A percentile compares a stretch with the other conserved stretches of the same genome.
Conservation (phyloP, 192 early-diverging fungal species). For the Coemansia sp. region DNA sequence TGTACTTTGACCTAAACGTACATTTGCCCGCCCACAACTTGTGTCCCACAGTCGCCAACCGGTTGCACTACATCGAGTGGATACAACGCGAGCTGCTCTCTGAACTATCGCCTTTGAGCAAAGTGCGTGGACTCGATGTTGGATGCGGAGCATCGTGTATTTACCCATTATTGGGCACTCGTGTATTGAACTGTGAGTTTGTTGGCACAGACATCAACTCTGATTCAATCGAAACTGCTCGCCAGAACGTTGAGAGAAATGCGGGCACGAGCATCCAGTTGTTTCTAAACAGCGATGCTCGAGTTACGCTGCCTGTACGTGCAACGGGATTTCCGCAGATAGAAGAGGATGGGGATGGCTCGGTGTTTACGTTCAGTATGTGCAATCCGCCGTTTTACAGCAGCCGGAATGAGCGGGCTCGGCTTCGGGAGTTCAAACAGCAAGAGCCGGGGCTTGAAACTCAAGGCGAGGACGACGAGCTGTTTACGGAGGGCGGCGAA, state of each 20-base stretch:
- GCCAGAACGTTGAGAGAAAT: constrained; percentile 67
- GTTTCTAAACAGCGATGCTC: constrained; percentile 34
- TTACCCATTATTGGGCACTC: constrained; percentile 80
- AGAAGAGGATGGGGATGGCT: constrained; percentile 13
- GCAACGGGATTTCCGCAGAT: constrained; percentile 18
- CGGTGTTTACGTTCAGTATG: constrained; percentile 70
- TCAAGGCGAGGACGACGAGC: constrained; percentile 64
- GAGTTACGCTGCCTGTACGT: not conserved
- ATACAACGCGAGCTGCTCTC: constrained; percentile 7
- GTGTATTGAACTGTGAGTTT: constrained; percentile 64
- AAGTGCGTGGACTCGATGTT: constrained; percentile 27
- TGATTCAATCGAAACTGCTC: constrained; percentile 62
- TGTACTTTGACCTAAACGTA: constrained; percentile 38
- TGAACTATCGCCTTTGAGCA: constrained; percentile 7
- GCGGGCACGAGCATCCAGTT: constrained; percentile 60
- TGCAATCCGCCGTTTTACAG: constrained; percentile 92
- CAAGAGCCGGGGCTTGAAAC: constrained; percentile 56
- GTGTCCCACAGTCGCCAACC: constrained; percentile 35
- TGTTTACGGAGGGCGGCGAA: constrained; percentile 83
- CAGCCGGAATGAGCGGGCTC: constrained; percentile 58
- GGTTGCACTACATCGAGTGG: constrained; percentile 39
- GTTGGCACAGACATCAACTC: constrained; percentile 76
- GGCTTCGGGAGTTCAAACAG: constrained; percentile 56
- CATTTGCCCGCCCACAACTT: constrained; percentile 24
- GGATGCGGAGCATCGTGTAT: constrained; percentile 91